These are phyloP conservation scores for Pezicula neosporulosa DNA, from an alignment of 2,329 filamentous ascomycete genomes.

Conservation along the genomic window DNA sequence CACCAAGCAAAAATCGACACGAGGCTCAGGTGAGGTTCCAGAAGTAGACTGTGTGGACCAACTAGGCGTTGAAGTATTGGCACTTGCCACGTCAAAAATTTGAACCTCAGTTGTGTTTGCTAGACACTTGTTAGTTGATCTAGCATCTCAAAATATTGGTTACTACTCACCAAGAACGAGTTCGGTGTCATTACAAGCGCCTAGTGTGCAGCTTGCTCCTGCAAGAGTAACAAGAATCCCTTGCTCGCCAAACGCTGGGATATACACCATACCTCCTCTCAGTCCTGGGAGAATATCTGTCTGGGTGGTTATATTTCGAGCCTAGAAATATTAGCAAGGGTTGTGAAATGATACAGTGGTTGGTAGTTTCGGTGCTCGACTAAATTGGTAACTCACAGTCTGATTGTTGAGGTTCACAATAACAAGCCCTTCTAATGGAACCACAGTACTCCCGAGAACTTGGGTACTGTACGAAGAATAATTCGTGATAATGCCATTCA, in stretches of 20 bases:
- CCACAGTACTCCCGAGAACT: not conserved
- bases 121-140: not conserved
- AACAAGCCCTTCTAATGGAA: constrained; percentile 34
- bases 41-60: constrained; percentile 41
- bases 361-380: constrained; percentile 11
- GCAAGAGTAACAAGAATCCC: constrained; percentile 36
- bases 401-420: constrained; percentile 32
- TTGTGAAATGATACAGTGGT: no score
- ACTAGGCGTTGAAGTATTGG: constrained; percentile 27
- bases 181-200: no score
- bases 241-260: constrained; percentile 30
- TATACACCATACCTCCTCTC: constrained; percentile 34
- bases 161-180: no score
- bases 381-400: constrained; percentile 35
- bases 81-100: constrained; percentile 36
- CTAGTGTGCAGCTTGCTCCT: constrained; percentile 17
- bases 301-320: no score
- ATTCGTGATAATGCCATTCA: constrained; percentile 15
- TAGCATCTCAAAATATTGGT: no score
- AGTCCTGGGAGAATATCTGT: constrained; percentile 30
- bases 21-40: constrained; percentile 35
- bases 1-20: constrained; percentile 41
- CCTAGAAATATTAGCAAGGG: no score
- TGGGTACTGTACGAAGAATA: constrained; percentile 2
- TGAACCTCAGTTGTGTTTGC: constrained; percentile 31